phyloP scores from a whole-genome alignment of 176 grass and related monocot genomes.

The Echinochloa phyllopogon region DNA sequence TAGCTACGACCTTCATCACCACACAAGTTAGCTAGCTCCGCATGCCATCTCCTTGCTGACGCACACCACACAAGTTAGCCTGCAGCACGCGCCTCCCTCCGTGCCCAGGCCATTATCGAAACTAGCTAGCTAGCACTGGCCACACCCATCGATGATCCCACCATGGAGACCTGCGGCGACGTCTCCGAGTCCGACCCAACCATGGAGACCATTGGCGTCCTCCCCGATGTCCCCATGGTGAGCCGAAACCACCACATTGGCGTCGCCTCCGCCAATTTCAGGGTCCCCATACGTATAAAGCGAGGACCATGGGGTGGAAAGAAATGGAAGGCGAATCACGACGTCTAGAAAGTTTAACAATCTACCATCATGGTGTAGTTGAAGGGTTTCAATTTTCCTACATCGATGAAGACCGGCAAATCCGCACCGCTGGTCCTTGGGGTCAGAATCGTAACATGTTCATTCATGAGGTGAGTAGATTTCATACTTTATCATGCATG shows the following conservation, averaged over 20 bases:
- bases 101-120: too few relatives aligned
- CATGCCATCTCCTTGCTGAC: too few relatives aligned
- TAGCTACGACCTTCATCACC: too few relatives aligned
- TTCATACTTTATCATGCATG: neutral
- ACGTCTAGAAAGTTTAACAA: conserved; percentile 14
- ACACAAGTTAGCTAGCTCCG: too few relatives aligned
- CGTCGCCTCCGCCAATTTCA: neutral
- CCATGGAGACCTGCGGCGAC: neutral
- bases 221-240: neutral
- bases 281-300: neutral
- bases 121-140: too few relatives aligned
- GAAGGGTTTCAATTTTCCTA: conserved; percentile 16
- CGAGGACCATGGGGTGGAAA: conserved; percentile 6
- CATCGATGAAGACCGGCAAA: neutral
- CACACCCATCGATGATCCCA: neutral
- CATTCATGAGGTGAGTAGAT: neutral
- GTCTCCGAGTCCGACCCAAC: neutral
- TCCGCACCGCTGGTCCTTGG: conserved; percentile 7
- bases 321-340: conserved; percentile 21
- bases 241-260: neutral
- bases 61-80: too few relatives aligned
- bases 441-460: neutral
- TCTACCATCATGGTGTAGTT: neutral
- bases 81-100: too few relatives aligned
- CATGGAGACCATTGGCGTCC: neutral